Evolutionary conservation across 768 basidiomycete genomes (phyloP).

Genomic region (Mycena albidolilacea): DNA sequence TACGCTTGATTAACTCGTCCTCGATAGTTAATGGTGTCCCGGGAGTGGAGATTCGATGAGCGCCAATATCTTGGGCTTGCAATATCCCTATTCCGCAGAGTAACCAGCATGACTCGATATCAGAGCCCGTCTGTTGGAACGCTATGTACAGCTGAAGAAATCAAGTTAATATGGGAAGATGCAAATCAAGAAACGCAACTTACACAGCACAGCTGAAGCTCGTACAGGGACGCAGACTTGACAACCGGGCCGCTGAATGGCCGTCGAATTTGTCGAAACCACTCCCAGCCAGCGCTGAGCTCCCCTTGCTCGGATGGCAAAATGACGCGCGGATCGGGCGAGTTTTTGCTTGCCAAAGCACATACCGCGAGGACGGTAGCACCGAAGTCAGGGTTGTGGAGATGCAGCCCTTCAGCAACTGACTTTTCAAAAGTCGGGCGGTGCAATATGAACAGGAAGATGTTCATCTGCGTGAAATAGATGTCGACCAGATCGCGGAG

Average conservation of each 20-base stretch:
- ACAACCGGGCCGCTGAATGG: slow-evolving; percentile 63
- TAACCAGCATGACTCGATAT: slow-evolving; percentile 61
- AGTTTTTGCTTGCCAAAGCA: slow-evolving; percentile 61
- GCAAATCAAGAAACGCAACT: slow-evolving; percentile 44
- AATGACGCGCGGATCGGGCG: slow-evolving; percentile 60
- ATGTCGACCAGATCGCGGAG: slow-evolving; percentile 59
- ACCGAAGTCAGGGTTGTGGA: slow-evolving; percentile 56
- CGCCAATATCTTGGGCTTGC: slow-evolving; percentile 60
- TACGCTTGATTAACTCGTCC: slow-evolving; percentile 58
- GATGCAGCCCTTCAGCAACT: slow-evolving; percentile 54
- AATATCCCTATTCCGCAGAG: slow-evolving; percentile 61
- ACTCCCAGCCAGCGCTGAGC: slow-evolving; percentile 60
- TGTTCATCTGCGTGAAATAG: slow-evolving; percentile 63
- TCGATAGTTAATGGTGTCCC: slow-evolving; percentile 52
- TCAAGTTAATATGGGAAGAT: background rate
- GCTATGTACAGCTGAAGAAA: slow-evolving; percentile 49
- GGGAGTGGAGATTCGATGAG: slow-evolving; percentile 55
- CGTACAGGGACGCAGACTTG: slow-evolving; percentile 65
- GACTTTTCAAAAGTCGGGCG: slow-evolving; percentile 62
- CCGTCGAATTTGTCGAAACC: slow-evolving; percentile 63
- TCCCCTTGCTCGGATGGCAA: slow-evolving; percentile 27
- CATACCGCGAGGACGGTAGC: slow-evolving; percentile 65
- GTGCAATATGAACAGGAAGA: slow-evolving; percentile 63
- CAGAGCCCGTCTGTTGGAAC: slow-evolving; percentile 56
- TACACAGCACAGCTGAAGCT: slow-evolving; percentile 68